These are phyloP conservation scores for Debaryomycetaceae sp. DNA, from an alignment of 1,139 yeast genomes.

Conservation along the genomic window DNA sequence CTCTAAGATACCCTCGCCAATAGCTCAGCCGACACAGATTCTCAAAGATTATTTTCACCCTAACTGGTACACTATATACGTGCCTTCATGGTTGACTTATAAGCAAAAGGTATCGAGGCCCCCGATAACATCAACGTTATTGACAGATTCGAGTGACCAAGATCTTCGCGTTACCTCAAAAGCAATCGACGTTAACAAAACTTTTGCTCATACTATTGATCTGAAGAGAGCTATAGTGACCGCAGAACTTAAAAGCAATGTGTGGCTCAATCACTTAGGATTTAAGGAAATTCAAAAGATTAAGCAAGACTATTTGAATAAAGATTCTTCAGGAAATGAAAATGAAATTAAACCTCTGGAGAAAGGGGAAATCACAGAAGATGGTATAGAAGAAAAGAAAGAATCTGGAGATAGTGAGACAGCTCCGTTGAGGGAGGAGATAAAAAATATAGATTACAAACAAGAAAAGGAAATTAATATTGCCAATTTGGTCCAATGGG, in stretches of 20 bases:
- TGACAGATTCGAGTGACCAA: conserved; percentile 13
- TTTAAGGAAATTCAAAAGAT: conserved; percentile 44
- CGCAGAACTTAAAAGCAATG: conserved; percentile 57
- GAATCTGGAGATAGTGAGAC: conserved; percentile 3
- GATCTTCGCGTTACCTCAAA: conserved; percentile 16
- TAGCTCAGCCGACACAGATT: conserved; percentile 62
- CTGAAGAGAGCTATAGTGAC: conserved; percentile 68
- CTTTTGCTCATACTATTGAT: conserved; percentile 80
- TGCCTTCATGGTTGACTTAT: conserved; percentile 78
- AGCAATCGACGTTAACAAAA: conserved; percentile 31
- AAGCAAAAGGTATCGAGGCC: conserved; percentile 30
- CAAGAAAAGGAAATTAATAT: conserved; percentile 23
- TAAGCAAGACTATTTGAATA: conserved; percentile 20
- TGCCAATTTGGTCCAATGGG: conserved; percentile 35
- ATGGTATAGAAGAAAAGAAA: conserved; percentile 6
- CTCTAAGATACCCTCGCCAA: conserved; percentile 55
- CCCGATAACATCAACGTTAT: conserved; percentile 20
- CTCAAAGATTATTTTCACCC: conserved; percentile 78
- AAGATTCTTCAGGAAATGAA: conserved; percentile 3
- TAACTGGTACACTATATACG: conserved; percentile 77
- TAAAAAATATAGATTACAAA: conserved; percentile 9
- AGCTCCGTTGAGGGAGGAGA: conserved; percentile 3
- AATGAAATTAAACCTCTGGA: conserved; percentile 6
- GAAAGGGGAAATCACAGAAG: neutral
- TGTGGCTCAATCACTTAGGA: conserved; percentile 81